A percentile compares a stretch with the other conserved stretches of the same genome.
Conservation (phyloP, 1,284 basidiomycete species). For the Earliella scabrosa region DNA sequence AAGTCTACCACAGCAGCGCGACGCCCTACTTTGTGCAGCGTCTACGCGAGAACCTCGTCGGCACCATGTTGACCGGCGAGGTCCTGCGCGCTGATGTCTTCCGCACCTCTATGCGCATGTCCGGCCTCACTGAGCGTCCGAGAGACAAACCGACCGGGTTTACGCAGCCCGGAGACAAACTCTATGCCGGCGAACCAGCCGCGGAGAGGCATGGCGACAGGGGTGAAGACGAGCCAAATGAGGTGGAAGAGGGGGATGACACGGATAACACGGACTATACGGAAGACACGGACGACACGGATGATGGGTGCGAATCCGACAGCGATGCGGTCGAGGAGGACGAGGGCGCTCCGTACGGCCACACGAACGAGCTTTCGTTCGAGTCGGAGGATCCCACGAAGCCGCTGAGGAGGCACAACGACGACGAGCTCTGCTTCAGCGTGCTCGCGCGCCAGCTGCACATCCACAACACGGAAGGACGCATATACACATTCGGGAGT, state of each 20-base stretch:
- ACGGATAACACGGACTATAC: no score
- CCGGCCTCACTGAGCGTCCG: conserved; percentile 23
- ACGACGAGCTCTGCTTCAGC: conserved; percentile 39
- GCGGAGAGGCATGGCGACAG: not conserved
- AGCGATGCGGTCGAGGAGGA: not conserved
- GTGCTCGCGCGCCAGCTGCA: conserved; percentile 39
- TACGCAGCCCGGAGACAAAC: conserved; percentile 2
- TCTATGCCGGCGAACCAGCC: not conserved
- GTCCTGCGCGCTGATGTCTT: conserved; percentile 44
- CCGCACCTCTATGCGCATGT: conserved; percentile 37
- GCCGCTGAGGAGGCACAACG: conserved; percentile 17
- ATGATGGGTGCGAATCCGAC: conserved; percentile 5
- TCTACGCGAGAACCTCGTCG: conserved; percentile 42
- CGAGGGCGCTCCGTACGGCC: no score
- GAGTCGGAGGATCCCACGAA: conserved; percentile 10
- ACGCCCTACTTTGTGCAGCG: conserved; percentile 43
- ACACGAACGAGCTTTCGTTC: not conserved
- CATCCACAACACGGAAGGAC: conserved; percentile 38
- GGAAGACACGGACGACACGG: no score
- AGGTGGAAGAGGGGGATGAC: not conserved
- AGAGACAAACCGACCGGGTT: conserved; percentile 7
- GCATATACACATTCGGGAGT: conserved; percentile 44
- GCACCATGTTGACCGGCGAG: conserved; percentile 44
- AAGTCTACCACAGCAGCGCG: conserved; percentile 38
- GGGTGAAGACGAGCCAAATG: not conserved